These are phyloP conservation scores for Cladosporium sp. DNA, from an alignment of 2,329 filamentous ascomycete genomes.

Conservation along the genomic window DNA sequence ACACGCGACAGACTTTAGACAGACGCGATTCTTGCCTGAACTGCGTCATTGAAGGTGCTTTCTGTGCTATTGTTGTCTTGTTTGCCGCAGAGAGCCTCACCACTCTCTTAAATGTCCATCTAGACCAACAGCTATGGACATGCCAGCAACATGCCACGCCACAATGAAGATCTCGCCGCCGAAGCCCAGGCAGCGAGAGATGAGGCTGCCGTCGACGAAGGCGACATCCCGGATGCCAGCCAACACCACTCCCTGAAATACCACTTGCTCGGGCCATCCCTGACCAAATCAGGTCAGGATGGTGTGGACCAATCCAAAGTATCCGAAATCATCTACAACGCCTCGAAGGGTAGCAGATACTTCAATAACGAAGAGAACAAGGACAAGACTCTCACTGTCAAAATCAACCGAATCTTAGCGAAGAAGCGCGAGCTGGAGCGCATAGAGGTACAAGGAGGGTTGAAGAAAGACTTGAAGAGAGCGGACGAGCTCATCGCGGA, in stretches of 20 bases:
- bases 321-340: conserved; percentile 94
- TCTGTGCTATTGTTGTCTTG: too few relatives aligned
- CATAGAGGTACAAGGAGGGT: conserved; percentile 50
- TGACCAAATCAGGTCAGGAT: conserved; percentile 92
- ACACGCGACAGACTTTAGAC: too few relatives aligned
- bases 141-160: conserved; percentile 16
- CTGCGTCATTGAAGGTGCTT: too few relatives aligned
- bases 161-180: conserved; percentile 21
- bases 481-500: conserved; percentile 78
- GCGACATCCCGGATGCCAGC: conserved; percentile 18
- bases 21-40: too few relatives aligned
- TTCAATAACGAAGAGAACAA: conserved; percentile 85
- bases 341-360: conserved; percentile 92
- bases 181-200: conserved; percentile 19
- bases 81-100: too few relatives aligned
- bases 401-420: conserved; percentile 73
- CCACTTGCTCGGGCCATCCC: conserved; percentile 78
- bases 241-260: conserved; percentile 74
- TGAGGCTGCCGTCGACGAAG: conserved; percentile 8
- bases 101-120: too few relatives aligned
- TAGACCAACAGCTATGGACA: neutral
- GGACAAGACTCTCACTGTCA: conserved; percentile 76
- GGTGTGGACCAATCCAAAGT: conserved; percentile 91
- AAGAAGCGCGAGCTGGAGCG: conserved; percentile 72
- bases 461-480: conserved; percentile 65